Conservation (phyloP, 192 early-diverging fungal species). For the Rhizophagus prolifer region DNA sequence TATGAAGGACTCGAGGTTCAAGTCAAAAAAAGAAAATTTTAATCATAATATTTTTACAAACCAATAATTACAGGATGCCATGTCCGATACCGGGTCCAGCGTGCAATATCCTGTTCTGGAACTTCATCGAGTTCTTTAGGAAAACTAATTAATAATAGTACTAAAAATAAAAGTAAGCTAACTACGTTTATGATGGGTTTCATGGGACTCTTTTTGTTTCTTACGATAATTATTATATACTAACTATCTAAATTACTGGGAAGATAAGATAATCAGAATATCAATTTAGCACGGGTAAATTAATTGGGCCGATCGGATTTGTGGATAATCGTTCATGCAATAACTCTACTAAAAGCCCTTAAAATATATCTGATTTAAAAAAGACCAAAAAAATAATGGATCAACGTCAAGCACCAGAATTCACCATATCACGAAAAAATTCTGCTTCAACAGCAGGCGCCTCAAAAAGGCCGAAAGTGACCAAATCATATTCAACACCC, state of each 20-base stretch:
- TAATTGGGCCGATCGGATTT: no score
- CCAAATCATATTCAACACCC: not conserved
- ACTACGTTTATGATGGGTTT: not conserved
- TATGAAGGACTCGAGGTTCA: no score
- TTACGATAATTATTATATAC: no score
- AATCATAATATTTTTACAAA: not conserved
- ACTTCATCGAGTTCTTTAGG: constrained; percentile 8
- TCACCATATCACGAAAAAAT: not conserved
- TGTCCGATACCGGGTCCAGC: not conserved
- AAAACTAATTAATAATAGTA: constrained; percentile 15
- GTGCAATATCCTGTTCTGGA: not conserved
- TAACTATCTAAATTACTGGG: no score
- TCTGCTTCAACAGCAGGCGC: not conserved
- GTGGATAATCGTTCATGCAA: no score
- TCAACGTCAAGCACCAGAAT: not conserved
- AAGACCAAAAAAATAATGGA: not conserved
- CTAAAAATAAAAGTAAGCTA: not conserved
- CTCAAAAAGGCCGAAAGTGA: not conserved
- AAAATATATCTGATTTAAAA: no score
- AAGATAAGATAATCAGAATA: no score
- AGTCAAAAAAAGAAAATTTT: not conserved
- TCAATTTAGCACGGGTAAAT: no score
- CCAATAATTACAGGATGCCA: constrained; percentile 25
- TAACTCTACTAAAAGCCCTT: no score
- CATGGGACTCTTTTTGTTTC: not conserved